These are phyloP conservation scores for Bipolaris cookei DNA, from an alignment of 2,329 filamentous ascomycete genomes.

Conservation along the genomic window DNA sequence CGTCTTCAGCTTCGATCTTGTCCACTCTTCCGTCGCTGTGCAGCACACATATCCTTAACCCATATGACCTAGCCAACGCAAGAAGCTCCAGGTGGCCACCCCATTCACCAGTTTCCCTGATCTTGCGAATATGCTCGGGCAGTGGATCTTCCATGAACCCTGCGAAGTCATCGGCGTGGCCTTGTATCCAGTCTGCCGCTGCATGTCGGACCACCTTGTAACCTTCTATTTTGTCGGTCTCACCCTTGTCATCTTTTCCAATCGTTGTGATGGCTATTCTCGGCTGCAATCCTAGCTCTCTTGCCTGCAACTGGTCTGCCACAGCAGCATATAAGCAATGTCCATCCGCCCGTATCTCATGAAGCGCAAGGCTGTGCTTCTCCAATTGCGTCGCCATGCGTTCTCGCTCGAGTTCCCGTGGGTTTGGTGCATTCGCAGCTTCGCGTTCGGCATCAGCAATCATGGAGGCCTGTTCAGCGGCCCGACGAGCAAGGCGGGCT, in stretches of 20 bases:
- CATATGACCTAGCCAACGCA: constrained; percentile 81
- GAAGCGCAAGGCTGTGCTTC: constrained; percentile 69
- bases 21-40: constrained; percentile 82
- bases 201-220: constrained; percentile 73
- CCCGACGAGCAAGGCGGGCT: constrained; percentile 85
- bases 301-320: constrained; percentile 75
- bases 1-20: constrained; percentile 66
- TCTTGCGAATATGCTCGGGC: constrained; percentile 73
- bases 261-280: constrained; percentile 41
- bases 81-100: constrained; percentile 89
- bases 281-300: constrained; percentile 42
- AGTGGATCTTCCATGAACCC: constrained; percentile 86
- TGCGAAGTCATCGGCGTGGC: constrained; percentile 78
- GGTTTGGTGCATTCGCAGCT: constrained; percentile 60
- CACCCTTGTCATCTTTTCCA: constrained; percentile 11
- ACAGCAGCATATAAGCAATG: constrained; percentile 95
- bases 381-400: constrained; percentile 73
- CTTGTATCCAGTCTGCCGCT: constrained; percentile 78
- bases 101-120: constrained; percentile 91
- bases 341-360: constrained; percentile 85
- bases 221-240: constrained; percentile 18
- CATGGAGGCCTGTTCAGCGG: constrained; percentile 79
- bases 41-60: constrained; percentile 80
- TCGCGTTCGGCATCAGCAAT: constrained; percentile 74
- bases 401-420: constrained; percentile 49